Percentiles rank a stretch among this genome's conserved stretches.
phyloP scores from a whole-genome alignment of 108 stramenopile genomes.

The Conticribra guillardii region DNA sequence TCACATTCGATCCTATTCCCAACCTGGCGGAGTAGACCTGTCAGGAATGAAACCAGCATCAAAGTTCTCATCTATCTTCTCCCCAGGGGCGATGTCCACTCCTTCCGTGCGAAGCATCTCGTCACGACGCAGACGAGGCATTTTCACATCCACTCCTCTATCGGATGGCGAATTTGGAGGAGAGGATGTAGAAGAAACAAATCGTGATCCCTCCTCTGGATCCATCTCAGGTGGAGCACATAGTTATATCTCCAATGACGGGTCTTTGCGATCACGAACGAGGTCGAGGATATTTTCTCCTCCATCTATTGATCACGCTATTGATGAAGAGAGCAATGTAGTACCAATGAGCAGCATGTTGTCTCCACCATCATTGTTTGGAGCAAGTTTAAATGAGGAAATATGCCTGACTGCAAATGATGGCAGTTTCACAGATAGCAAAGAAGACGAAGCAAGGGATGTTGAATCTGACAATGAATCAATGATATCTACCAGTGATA shows the following conservation, averaged over 20 bases:
- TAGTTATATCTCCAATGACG: too few relatives aligned
- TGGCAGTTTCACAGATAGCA: not conserved
- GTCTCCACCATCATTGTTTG: not conserved
- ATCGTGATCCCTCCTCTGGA: too few relatives aligned
- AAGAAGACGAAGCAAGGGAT: not conserved
- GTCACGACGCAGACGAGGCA: not conserved
- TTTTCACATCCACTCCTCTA: not conserved
- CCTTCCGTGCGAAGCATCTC: not conserved
- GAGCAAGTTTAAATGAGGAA: not conserved
- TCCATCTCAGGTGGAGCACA: not conserved
- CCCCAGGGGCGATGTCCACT: not conserved
- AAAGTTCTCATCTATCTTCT: not conserved
- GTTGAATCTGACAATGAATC: conserved; percentile 5
- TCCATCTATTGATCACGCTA: not conserved
- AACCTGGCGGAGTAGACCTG: not conserved
- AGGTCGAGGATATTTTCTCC: not conserved
- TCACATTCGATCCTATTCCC: not conserved
- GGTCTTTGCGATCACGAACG: not conserved
- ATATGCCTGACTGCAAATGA: not conserved
- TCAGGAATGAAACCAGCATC: not conserved
- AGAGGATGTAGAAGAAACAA: too few relatives aligned
- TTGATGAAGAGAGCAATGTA: too few relatives aligned
- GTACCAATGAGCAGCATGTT: too few relatives aligned
- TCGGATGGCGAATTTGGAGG: not conserved
- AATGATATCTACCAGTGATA: conserved; percentile 10